Conservation (phyloP, 495 filamentous ascomycete genomes). For the Penicillium turbatum region DNA sequence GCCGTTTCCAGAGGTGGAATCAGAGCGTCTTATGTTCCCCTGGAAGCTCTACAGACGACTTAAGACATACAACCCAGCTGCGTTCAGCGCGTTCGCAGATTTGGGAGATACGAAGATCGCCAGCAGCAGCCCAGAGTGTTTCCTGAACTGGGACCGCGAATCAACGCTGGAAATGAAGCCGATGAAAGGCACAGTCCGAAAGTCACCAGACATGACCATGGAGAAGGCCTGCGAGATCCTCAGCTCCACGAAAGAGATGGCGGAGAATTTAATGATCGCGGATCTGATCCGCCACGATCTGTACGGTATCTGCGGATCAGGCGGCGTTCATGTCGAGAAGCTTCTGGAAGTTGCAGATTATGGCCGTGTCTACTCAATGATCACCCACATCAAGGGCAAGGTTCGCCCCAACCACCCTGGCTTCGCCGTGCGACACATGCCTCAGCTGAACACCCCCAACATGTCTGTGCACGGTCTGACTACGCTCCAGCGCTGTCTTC, state of each 20-base stretch:
- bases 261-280: slow-evolving; percentile 98
- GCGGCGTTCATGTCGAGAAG: slow-evolving; percentile 59
- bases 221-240: slow-evolving; percentile 65
- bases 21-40: slow-evolving; percentile 26
- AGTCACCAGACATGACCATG: slow-evolving; percentile 58
- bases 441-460: slow-evolving; percentile 30
- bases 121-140: slow-evolving; percentile 87
- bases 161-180: slow-evolving; percentile 55
- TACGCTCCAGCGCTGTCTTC: slow-evolving; percentile 70
- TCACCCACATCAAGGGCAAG: slow-evolving; percentile 77
- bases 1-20: slow-evolving; percentile 21
- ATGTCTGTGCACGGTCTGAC: slow-evolving; percentile 60
- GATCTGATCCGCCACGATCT: slow-evolving; percentile 92
- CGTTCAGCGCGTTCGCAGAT: slow-evolving; percentile 79
- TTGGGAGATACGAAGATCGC: slow-evolving; percentile 67
- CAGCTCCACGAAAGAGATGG: slow-evolving; percentile 77
- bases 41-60: slow-evolving; percentile 74
- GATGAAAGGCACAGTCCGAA: slow-evolving; percentile 93
- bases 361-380: slow-evolving; percentile 82
- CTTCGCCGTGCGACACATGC: slow-evolving; percentile 33
- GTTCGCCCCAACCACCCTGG: slow-evolving; percentile 40
- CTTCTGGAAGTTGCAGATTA: slow-evolving; percentile 87
- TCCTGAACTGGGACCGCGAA: slow-evolving; percentile 64
- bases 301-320: slow-evolving; percentile 70
- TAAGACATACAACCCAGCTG: slow-evolving; percentile 70